A percentile compares a stretch with the other conserved stretches of the same genome.
Evolutionary conservation across 2,329 filamentous ascomycete species (phyloP).

Genomic region (Calonectria pseudoreteaudii): DNA sequence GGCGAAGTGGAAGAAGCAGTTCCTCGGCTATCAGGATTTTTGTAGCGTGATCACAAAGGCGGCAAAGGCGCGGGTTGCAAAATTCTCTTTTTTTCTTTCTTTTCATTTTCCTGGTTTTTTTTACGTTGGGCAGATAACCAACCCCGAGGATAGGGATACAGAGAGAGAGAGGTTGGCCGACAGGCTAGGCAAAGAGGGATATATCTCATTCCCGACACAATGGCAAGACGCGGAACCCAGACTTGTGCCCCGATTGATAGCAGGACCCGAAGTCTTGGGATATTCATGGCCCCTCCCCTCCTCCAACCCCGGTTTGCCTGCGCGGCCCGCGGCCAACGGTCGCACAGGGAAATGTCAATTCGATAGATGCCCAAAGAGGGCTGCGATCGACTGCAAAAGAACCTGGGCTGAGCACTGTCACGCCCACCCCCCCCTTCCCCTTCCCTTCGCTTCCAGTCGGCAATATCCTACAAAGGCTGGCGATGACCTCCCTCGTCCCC

Average conservation of each 20-base stretch:
- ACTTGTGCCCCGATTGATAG: constrained; percentile 6
- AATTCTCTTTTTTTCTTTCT: neutral
- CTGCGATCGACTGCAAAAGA: constrained; percentile 4
- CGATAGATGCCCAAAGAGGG: neutral
- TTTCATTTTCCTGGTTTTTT: neutral
- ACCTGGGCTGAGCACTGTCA: neutral
- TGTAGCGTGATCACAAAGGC: neutral
- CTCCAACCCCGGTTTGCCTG: neutral
- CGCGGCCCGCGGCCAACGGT: constrained; percentile 13
- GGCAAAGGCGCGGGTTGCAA: neutral
- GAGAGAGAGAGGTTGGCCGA: neutral
- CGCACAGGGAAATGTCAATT: constrained; percentile 9
- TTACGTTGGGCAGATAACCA: neutral
- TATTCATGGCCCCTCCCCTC: neutral
- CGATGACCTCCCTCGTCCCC: neutral
- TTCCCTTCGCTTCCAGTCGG: neutral
- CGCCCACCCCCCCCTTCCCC: neutral
- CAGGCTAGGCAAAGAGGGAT: neutral
- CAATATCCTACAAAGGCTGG: neutral
- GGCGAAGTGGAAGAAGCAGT: neutral
- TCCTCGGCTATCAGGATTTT: neutral
- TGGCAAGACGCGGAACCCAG: neutral
- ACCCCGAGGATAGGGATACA: neutral
- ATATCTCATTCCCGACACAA: neutral
- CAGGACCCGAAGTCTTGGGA: constrained; percentile 14